phyloP scores from a whole-genome alignment of 495 filamentous ascomycete genomes.

The Podospora pseudopauciseta region DNA sequence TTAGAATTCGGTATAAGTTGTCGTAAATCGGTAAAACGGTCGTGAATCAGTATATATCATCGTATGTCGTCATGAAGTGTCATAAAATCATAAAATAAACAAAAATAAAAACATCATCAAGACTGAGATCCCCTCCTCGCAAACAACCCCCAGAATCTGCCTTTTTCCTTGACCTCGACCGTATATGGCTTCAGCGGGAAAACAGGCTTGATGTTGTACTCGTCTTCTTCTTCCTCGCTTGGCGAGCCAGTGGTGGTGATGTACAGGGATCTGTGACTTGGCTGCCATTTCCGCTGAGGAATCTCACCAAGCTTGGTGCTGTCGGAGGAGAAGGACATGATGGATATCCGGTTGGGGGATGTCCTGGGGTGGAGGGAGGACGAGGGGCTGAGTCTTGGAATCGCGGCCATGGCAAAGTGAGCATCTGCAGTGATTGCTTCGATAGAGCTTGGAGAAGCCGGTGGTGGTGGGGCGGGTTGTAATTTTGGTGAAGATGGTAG shows the following conservation, averaged over 20 bases:
- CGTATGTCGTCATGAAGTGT: no score
- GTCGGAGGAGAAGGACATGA: constrained; percentile 30
- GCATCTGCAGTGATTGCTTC: background rate
- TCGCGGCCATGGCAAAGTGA: background rate
- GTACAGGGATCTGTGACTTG: constrained; percentile 10
- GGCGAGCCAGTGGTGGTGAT: background rate
- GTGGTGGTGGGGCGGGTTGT: background rate
- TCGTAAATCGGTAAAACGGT: no score
- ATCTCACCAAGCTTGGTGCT: constrained; percentile 41
- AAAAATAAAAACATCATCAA: background rate
- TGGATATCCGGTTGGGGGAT: constrained; percentile 27
- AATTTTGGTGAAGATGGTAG: background rate
- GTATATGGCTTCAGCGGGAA: constrained; percentile 34
- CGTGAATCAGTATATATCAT: no score
- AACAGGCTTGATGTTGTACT: constrained; percentile 29
- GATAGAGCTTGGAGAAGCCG: background rate
- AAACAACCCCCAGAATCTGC: constrained; percentile 30
- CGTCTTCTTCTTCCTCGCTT: constrained; percentile 14
- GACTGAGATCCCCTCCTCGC: constrained; percentile 16
- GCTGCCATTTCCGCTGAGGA: constrained; percentile 27
- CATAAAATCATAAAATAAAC: background rate
- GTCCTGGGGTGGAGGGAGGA: background rate
- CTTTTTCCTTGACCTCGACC: constrained; percentile 27
- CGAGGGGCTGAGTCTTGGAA: background rate
- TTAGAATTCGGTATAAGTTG: no score